Percentiles rank a stretch among this genome's conserved stretches.
Evolutionary conservation across 2,329 filamentous ascomycete genomes (phyloP).

Genomic region (Neopestalotiopsis sp.): DNA sequence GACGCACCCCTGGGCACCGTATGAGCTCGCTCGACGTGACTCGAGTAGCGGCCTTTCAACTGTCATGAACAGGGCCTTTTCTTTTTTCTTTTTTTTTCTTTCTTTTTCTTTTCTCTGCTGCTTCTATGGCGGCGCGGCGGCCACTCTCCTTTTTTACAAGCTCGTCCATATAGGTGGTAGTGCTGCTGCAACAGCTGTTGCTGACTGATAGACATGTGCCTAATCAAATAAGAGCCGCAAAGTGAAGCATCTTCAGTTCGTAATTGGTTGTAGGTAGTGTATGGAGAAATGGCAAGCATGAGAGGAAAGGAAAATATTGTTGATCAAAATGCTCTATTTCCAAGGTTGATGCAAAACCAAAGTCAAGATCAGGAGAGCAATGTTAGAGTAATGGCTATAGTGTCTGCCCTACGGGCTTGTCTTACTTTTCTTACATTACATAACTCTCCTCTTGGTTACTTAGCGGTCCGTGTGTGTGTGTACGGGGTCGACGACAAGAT

Average conservation of each 20-base stretch:
- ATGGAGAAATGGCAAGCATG: too few relatives aligned
- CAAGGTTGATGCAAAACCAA: too few relatives aligned
- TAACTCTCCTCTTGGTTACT: too few relatives aligned
- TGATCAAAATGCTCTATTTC: too few relatives aligned
- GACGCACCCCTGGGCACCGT: slow-evolving; percentile 1
- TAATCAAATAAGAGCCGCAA: neutral
- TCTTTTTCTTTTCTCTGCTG: neutral
- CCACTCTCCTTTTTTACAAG: neutral
- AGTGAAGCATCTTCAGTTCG: neutral
- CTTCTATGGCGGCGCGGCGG: neutral
- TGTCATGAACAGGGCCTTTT: neutral
- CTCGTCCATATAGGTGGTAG: neutral
- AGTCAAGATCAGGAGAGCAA: too few relatives aligned
- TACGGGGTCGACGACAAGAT: neutral
- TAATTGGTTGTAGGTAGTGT: neutral
- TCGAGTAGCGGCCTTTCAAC: neutral
- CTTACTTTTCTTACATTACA: too few relatives aligned
- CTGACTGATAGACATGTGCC: neutral
- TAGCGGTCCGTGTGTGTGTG: too few relatives aligned
- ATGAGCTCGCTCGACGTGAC: neutral
- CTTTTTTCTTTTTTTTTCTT: too few relatives aligned
- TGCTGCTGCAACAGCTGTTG: neutral
- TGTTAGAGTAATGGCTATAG: too few relatives aligned
- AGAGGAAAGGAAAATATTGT: too few relatives aligned
- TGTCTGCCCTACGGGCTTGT: too few relatives aligned